These are phyloP conservation scores for Karstenula rhodostoma DNA, from an alignment of 2,329 filamentous ascomycete genomes.

Conservation along the genomic window DNA sequence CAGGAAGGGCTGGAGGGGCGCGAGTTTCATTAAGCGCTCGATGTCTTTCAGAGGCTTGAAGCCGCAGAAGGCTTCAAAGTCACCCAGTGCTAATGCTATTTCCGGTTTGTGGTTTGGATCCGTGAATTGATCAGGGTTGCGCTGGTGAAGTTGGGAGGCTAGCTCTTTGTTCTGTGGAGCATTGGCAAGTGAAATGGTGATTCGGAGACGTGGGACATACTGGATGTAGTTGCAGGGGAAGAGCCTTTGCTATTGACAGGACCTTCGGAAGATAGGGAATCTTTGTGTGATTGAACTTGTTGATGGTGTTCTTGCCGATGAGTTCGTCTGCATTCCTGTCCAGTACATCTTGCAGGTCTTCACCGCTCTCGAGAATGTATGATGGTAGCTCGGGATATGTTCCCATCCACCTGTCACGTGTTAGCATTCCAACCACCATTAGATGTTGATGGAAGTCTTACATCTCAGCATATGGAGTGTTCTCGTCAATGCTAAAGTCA, in stretches of 20 bases:
- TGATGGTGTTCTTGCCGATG: conserved; percentile 67
- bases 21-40: conserved; percentile 64
- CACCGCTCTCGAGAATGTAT: conserved; percentile 67
- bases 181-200: conserved; percentile 15
- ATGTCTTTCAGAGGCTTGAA: conserved; percentile 73
- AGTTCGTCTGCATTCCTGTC: conserved; percentile 68
- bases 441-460: conserved; percentile 21
- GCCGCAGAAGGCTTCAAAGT: conserved; percentile 79
- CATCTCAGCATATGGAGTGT: conserved; percentile 70
- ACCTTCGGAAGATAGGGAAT: conserved; percentile 80
- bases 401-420: conserved; percentile 68
- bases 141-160: conserved; percentile 68
- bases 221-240: conserved; percentile 78
- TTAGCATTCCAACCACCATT: conserved; percentile 14
- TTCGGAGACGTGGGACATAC: conserved; percentile 26
- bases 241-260: conserved; percentile 76
- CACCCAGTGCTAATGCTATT: conserved; percentile 74
- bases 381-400: conserved; percentile 77
- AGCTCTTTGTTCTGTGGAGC: conserved; percentile 65
- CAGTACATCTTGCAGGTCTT: conserved; percentile 71
- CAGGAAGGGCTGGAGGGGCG: conserved; percentile 63
- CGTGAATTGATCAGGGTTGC: conserved; percentile 71
- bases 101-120: conserved; percentile 83
- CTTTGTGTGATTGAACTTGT: conserved; percentile 68
- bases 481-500: conserved; percentile 70